Conservation (phyloP, 352 stramenopile genomes). For the Pythium apleroticum region DNA sequence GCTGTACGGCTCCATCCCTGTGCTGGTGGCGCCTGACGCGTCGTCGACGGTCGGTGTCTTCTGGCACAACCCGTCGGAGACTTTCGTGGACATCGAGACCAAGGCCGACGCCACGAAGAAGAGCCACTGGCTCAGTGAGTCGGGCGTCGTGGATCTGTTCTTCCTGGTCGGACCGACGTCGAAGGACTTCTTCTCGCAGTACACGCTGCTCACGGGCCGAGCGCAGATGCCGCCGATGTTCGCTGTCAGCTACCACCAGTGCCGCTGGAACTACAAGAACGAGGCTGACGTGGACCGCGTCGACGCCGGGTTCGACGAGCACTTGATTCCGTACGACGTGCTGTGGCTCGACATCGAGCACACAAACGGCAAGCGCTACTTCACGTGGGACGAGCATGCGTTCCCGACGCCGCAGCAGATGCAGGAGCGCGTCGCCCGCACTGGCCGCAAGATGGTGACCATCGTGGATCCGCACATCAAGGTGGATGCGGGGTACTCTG, state of each 20-base stretch:
- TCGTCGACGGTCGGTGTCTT: conserved; percentile 93
- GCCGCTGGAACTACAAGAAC: conserved; percentile 99
- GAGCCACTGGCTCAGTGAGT: conserved; percentile 95
- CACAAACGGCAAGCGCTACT: conserved; percentile 98
- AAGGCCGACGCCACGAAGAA: conserved; percentile 51
- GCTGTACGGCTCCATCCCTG: conserved; percentile 92
- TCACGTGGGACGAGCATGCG: conserved; percentile 96
- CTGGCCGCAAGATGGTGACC: conserved; percentile 97
- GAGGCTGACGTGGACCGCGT: conserved; percentile 93
- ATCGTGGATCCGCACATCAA: conserved; percentile 99
- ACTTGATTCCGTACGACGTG: conserved; percentile 99
- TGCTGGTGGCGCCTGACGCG: conserved; percentile 67
- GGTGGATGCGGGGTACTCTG: conserved; percentile 93
- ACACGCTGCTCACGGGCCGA: conserved; percentile 91
- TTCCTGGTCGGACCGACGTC: conserved; percentile 91
- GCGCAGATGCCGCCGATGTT: conserved; percentile 95
- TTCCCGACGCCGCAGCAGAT: conserved; percentile 96
- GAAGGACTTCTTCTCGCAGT: conserved; percentile 88
- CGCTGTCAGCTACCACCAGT: conserved; percentile 98
- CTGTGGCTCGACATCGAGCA: conserved; percentile 99
- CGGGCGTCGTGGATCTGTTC: conserved; percentile 97
- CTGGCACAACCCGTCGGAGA: conserved; percentile 99
- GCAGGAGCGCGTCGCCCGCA: conserved; percentile 89
- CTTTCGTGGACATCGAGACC: conserved; percentile 96
- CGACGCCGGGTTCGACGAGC: conserved; percentile 92